Evolutionary conservation across 1,139 yeast species (phyloP).

Genomic region (Saccharomyces hybrid): DNA sequence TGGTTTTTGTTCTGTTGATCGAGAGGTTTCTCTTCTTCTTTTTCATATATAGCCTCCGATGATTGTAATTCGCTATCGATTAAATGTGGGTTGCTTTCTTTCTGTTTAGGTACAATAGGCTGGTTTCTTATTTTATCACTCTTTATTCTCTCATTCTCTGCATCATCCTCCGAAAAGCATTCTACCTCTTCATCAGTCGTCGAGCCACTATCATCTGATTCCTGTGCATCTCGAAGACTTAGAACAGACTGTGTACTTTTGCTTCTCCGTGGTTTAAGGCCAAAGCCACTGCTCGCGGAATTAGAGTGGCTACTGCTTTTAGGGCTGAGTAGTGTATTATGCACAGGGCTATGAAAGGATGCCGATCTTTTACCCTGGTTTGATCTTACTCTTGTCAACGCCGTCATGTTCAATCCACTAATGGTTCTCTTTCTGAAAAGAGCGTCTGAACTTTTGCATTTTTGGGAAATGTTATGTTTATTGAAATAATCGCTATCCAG

Average conservation of each 20-base stretch:
- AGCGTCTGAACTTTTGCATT: slow-evolving; percentile 26
- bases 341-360: slow-evolving; percentile 8
- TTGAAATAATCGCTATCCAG: slow-evolving; percentile 8
- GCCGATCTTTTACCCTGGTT: slow-evolving; percentile 14
- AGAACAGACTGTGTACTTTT: slow-evolving; percentile 26
- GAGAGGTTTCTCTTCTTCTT: slow-evolving; percentile 2
- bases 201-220: slow-evolving; percentile 15
- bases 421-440: slow-evolving; percentile 24
- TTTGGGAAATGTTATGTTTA: slow-evolving; percentile 14
- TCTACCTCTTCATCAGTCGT: slow-evolving; percentile 27
- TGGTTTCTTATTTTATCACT: background rate
- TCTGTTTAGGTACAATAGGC: background rate
- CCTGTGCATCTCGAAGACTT: slow-evolving; percentile 19
- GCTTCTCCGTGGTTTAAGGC: slow-evolving; percentile 24
- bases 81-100: background rate
- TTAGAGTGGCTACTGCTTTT: slow-evolving; percentile 5
- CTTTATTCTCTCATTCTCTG: slow-evolving; percentile 15
- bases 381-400: slow-evolving; percentile 20
- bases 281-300: slow-evolving; percentile 9
- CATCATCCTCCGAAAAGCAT: slow-evolving; percentile 30
- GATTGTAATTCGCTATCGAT: background rate
- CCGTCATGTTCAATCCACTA: slow-evolving; percentile 30
- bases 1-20: background rate
- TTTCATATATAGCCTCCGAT: slow-evolving; percentile 1
- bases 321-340: background rate